Evolutionary conservation across 2,329 filamentous ascomycete species (phyloP).

Genomic region (Sarocladiaceae sp.): DNA sequence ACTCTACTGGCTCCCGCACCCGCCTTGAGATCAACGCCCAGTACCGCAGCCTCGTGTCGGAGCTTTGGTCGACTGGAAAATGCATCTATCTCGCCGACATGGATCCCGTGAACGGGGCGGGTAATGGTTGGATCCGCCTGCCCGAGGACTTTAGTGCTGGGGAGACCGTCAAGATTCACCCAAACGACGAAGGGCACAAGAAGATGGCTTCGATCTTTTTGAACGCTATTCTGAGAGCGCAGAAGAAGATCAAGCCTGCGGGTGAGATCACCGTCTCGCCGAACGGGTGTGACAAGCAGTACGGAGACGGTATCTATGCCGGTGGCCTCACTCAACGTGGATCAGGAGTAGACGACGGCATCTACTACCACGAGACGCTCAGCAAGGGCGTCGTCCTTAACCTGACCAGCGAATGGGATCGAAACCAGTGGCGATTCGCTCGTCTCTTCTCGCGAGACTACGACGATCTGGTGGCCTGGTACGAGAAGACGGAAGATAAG

Average conservation of each 20-base stretch:
- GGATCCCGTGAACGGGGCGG: not conserved
- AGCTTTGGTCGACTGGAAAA: not conserved
- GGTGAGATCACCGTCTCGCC: not conserved
- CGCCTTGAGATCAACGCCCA: not conserved
- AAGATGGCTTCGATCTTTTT: not conserved
- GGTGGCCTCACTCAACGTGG: slow-evolving; percentile 21
- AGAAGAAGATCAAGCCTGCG: not conserved
- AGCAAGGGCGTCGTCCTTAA: slow-evolving; percentile 10
- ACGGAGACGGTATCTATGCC: slow-evolving; percentile 15
- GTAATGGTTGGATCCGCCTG: not conserved
- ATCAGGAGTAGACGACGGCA: slow-evolving; percentile 21
- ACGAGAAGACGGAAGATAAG: not conserved
- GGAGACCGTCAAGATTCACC: not conserved
- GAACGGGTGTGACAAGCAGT: slow-evolving; percentile 7
- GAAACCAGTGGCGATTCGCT: slow-evolving; percentile 19
- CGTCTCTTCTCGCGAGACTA: slow-evolving; percentile 12
- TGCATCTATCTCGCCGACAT: slow-evolving; percentile 6
- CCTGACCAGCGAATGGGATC: slow-evolving; percentile 16
- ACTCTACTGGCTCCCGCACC: not conserved
- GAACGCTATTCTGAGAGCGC: not conserved
- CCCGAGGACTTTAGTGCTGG: not conserved
- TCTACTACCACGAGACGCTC: slow-evolving; percentile 19
- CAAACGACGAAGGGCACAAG: not conserved
- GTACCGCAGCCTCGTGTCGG: not conserved
- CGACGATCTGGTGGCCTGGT: slow-evolving; percentile 17